These are phyloP conservation scores for Borealophlyctis nickersoniae DNA, from an alignment of 192 early-diverging fungal genomes.

Conservation along the genomic window DNA sequence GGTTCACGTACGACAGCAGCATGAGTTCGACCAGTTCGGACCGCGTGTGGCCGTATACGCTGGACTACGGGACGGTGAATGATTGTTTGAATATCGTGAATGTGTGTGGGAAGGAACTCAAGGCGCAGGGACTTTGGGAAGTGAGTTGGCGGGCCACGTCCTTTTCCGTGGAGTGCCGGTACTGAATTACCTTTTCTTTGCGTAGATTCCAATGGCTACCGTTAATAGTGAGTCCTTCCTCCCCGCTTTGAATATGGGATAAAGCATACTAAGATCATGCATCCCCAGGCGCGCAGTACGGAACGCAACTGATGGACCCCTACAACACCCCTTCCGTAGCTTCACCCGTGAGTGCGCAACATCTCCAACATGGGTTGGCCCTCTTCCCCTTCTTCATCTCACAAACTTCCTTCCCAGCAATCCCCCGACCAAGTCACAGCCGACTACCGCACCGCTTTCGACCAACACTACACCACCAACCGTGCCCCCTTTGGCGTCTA, in stretches of 20 bases:
- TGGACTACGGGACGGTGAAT: slow-evolving; percentile 33
- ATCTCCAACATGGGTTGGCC: neutral
- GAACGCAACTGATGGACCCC: slow-evolving; percentile 34
- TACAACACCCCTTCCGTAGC: slow-evolving; percentile 21
- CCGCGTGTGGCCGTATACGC: slow-evolving; percentile 37
- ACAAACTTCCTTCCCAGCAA: neutral
- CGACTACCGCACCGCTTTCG: slow-evolving; percentile 17
- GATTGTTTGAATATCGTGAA: slow-evolving; percentile 22
- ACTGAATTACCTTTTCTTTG: too few relatives aligned
- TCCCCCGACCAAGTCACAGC: neutral
- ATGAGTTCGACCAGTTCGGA: slow-evolving; percentile 21
- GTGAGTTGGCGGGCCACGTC: too few relatives aligned
- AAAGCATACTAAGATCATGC: too few relatives aligned
- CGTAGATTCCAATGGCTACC: slow-evolving; percentile 28
- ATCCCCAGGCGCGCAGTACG: slow-evolving; percentile 12
- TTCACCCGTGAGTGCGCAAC: neutral
- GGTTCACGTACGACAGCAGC: slow-evolving; percentile 33
- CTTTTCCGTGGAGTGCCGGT: too few relatives aligned
- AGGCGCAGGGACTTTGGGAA: slow-evolving; percentile 36
- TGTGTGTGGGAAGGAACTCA: slow-evolving; percentile 17
- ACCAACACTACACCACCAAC: slow-evolving; percentile 30
- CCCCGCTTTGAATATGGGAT: slow-evolving; percentile 4
- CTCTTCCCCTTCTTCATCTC: neutral
- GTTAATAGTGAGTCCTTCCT: neutral
- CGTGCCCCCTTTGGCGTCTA: slow-evolving; percentile 39